Evolutionary conservation across 1,284 basidiomycete genomes (phyloP), one percentile per base, ranked within the genome.

Genomic region (Wolfiporia cocos): DNA sequence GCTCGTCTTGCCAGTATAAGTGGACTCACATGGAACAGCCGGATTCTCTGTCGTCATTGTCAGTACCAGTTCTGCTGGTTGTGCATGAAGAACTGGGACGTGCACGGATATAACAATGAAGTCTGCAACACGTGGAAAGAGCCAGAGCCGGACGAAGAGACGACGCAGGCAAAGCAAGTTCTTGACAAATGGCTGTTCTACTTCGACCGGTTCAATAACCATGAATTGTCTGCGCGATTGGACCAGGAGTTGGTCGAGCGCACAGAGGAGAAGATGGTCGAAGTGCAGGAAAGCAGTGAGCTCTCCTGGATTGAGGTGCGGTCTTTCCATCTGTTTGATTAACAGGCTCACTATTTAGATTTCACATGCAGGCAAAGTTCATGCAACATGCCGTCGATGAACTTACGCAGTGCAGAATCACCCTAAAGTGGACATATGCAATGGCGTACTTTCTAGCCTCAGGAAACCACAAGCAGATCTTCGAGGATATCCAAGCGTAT

Each of bases 31-130:
- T 17, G 14, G 19, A 24, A 2, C 41, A 63, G 61, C 47, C 61
- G 61, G 9, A 63, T 63, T 29, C 68, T 72, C 2, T 79, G 78
- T 59, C 71, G 74, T 50, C 74, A 77, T 54, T 81, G 78, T 61
- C 68, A 70, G 42, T 73, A 65, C 57, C 70, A 81, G 59, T 85
- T 81, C 63, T 85, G 81, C 61, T 84, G 81, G 81, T 71, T 85
- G 38, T 85, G 81, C 62, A 74, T 78, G 65, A 73, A 76, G 5
- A 70, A 75, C 0, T 84, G 81, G 81, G 63, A 68, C 12, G 74
- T 75, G 48, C 81, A 84, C 56, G 81, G 81, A 5, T 83, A 76
- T 44, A 68, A 67, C 48, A 66, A 67, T 47, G 76, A 74, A 56
- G 74, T 77, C 49, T 85, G 81, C 65, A 80, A 80, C 53, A 70